These are phyloP conservation scores for Candida patagonica DNA, from an alignment of 805 yeast species.

Conservation along the genomic window DNA sequence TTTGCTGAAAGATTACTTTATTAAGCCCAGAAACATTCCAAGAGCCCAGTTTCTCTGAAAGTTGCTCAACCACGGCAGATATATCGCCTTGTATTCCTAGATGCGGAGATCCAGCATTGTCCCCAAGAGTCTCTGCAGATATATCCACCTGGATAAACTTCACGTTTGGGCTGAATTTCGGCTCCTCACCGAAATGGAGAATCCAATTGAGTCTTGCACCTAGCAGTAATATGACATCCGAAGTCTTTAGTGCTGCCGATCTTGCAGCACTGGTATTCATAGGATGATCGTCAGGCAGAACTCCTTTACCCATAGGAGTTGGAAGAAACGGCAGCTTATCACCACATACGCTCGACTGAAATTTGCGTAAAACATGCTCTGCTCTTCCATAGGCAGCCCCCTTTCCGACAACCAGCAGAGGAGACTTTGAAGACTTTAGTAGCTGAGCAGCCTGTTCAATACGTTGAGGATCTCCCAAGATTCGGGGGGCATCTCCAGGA, in stretches of 20 bases:
- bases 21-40: constrained; percentile 31
- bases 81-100: constrained; percentile 52
- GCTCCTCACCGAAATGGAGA: constrained; percentile 53
- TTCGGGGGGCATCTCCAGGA: constrained; percentile 30
- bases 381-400: constrained; percentile 48
- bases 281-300: constrained; percentile 40
- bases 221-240: constrained; percentile 50
- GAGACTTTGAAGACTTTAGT: constrained; percentile 32
- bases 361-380: constrained; percentile 30
- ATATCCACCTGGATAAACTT: constrained; percentile 50
- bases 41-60: constrained; percentile 26
- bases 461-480: constrained; percentile 29
- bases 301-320: constrained; percentile 76
- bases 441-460: constrained; percentile 31
- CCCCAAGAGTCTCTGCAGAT: constrained; percentile 44
- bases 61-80: constrained; percentile 31
- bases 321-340: constrained; percentile 47
- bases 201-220: constrained; percentile 74
- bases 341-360: constrained; percentile 26
- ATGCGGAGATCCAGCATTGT: constrained; percentile 30
- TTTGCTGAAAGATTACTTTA: constrained; percentile 17
- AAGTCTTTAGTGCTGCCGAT: constrained; percentile 44
- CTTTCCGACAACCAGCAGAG: constrained; percentile 56
- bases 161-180: constrained; percentile 39
- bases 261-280: constrained; percentile 56